Percentiles rank a stretch among this genome's conserved stretches.
Evolutionary conservation across 2,329 filamentous ascomycete genomes (phyloP).

Genomic region (Pyrenochaeta sp.): DNA sequence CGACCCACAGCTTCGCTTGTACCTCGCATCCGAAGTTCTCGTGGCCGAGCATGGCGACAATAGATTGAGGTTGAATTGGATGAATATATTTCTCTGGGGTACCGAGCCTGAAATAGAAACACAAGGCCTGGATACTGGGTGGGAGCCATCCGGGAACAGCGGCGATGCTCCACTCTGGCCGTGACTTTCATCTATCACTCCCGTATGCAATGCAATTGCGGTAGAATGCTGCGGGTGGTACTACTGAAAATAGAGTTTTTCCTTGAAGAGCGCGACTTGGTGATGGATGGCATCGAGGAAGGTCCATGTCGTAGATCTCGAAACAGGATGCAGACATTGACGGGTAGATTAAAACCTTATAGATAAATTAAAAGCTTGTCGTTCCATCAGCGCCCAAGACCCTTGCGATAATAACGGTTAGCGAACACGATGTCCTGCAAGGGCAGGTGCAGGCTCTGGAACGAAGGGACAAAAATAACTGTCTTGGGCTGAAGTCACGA

Average conservation of each 20-base stretch:
- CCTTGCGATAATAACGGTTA: conserved; percentile 35
- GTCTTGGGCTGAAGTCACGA: conserved; percentile 21
- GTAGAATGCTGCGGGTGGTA: conserved; percentile 35
- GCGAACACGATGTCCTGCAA: conserved; percentile 38
- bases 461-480: conserved; percentile 39
- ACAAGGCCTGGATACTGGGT: conserved; percentile 25
- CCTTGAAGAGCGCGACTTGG: conserved; percentile 18
- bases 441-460: conserved; percentile 32
- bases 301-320: conserved; percentile 43
- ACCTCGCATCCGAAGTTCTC: conserved; percentile 11
- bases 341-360: conserved; percentile 50
- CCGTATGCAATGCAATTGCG: conserved; percentile 28
- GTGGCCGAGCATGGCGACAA: conserved; percentile 25
- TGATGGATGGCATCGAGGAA: conserved; percentile 25
- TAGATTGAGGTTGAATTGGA: conserved; percentile 41
- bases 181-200: conserved; percentile 33
- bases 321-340: conserved; percentile 44
- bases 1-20: conserved; percentile 21
- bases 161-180: conserved; percentile 21
- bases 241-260: conserved; percentile 35
- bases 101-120: conserved; percentile 42
- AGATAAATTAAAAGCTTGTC: conserved; percentile 53
- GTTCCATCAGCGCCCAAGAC: conserved; percentile 28
- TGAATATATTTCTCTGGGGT: conserved; percentile 38
- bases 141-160: conserved; percentile 14